Evolutionary conservation across 176 grass and related monocot genomes (phyloP).

Genomic region (Cenchrus purpureus): DNA sequence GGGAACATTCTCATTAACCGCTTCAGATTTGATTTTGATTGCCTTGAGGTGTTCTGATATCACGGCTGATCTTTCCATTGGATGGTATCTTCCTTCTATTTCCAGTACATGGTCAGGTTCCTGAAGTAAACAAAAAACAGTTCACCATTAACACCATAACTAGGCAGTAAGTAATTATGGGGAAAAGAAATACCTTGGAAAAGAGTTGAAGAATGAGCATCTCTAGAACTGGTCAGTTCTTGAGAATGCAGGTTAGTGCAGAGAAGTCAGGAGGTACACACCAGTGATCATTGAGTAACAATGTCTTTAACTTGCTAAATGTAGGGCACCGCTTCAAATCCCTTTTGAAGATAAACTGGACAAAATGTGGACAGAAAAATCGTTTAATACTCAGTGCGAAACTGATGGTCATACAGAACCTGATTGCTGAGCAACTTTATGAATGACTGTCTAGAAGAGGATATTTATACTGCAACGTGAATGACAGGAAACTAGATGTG

Average conservation of each 20-base stretch:
- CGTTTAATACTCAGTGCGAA: background rate
- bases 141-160: background rate
- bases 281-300: too few relatives aligned
- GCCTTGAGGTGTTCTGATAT: constrained; percentile 26
- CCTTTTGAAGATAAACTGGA: background rate
- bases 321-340: too few relatives aligned
- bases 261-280: too few relatives aligned
- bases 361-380: background rate
- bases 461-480: background rate
- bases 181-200: constrained; percentile 19
- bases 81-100: constrained; percentile 4
- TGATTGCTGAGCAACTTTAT: too few relatives aligned
- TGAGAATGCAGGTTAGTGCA: too few relatives aligned
- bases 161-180: background rate
- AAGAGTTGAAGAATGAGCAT: constrained; percentile 17
- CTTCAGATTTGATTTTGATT: constrained; percentile 27
- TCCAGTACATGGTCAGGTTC: constrained; percentile 7
- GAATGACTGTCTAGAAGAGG: too few relatives aligned
- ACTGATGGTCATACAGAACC: too few relatives aligned
- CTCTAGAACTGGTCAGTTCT: constrained; percentile 22
- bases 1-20: constrained; percentile 1
- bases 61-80: background rate
- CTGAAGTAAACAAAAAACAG: background rate
- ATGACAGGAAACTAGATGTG: background rate
- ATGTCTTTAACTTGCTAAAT: too few relatives aligned